A percentile compares a stretch with the other conserved stretches of the same genome.
Conservation (phyloP, 2,329 filamentous ascomycete species). For the Pezicula radicicola region DNA sequence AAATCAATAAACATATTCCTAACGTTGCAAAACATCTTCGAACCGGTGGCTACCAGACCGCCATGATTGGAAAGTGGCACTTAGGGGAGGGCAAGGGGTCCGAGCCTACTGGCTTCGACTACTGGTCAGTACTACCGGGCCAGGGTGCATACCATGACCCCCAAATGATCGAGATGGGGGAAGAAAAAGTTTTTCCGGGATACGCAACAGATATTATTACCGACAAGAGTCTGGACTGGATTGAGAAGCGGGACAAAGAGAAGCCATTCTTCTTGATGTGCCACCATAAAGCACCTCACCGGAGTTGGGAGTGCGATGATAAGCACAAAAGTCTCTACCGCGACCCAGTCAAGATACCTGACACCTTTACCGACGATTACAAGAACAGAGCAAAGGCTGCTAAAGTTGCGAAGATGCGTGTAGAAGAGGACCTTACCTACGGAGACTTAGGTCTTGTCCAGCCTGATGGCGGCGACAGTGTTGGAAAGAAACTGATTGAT, state of each 20-base stretch:
- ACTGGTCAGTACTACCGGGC: slow-evolving; percentile 47
- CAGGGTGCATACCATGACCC: slow-evolving; percentile 52
- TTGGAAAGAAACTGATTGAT: slow-evolving; percentile 34
- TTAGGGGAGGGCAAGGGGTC: slow-evolving; percentile 44
- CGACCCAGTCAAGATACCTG: slow-evolving; percentile 42
- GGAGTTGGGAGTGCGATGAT: slow-evolving; percentile 47
- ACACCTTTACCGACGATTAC: slow-evolving; percentile 52
- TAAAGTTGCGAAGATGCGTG: slow-evolving; percentile 46
- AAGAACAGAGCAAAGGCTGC: slow-evolving; percentile 49
- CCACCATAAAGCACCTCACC: slow-evolving; percentile 53
- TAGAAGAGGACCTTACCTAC: slow-evolving; percentile 49
- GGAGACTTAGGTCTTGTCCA: slow-evolving; percentile 48
- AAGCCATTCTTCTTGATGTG: slow-evolving; percentile 53
- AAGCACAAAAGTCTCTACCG: slow-evolving; percentile 47
- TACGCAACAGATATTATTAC: slow-evolving; percentile 52
- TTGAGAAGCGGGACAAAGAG: slow-evolving; percentile 30
- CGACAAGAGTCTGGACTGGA: slow-evolving; percentile 43
- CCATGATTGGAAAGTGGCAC: slow-evolving; percentile 54
- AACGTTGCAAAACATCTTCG: slow-evolving; percentile 49
- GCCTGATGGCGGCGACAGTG: slow-evolving; percentile 40
- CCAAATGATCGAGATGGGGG: slow-evolving; percentile 41
- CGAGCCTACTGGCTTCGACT: slow-evolving; percentile 48
- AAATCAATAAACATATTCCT: slow-evolving; percentile 47
- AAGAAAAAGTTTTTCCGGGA: slow-evolving; percentile 31
- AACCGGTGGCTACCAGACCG: slow-evolving; percentile 44